These are phyloP conservation scores for Arthrobotrys sinensis DNA, from an alignment of 2,329 filamentous ascomycete species.

Conservation along the genomic window DNA sequence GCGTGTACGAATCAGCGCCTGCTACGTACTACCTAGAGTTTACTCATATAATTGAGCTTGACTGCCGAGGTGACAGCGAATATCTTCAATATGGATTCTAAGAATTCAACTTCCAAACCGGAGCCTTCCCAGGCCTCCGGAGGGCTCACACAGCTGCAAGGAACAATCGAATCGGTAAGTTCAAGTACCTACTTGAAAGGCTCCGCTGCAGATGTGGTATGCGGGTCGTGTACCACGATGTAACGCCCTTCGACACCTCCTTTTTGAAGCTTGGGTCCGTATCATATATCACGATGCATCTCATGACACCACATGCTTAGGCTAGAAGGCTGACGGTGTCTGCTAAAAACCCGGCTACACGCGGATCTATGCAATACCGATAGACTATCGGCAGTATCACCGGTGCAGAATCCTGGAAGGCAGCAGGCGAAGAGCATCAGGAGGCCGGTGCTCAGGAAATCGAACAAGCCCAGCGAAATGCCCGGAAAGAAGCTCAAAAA, in stretches of 20 bases:
- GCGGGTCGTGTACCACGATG: conserved; percentile 21
- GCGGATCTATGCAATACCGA: conserved; percentile 21
- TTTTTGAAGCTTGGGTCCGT: conserved; percentile 13
- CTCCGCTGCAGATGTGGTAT: conserved; percentile 41
- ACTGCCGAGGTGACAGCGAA: conserved; percentile 14
- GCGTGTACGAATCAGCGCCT: conserved; percentile 13
- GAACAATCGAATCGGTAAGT: conserved; percentile 58
- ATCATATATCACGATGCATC: conserved; percentile 20
- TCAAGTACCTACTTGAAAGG: conserved; percentile 26
- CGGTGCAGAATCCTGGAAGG: conserved; percentile 45
- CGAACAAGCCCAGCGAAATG: conserved; percentile 29
- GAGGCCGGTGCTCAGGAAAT: conserved; percentile 17
- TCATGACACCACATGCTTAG: conserved; percentile 31
- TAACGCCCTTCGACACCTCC: conserved; percentile 17
- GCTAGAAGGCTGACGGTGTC: conserved; percentile 21
- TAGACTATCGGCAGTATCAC: conserved; percentile 44
- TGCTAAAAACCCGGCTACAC: conserved; percentile 40
- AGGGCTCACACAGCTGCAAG: conserved; percentile 57
- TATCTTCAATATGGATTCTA: conserved; percentile 16
- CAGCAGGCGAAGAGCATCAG: conserved; percentile 23
- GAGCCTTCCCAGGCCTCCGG: conserved; percentile 45
- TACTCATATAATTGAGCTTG: not conserved
- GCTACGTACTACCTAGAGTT: conserved; percentile 10
- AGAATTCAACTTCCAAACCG: conserved; percentile 26
- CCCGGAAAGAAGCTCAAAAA: conserved; percentile 32